phyloP scores from a whole-genome alignment of 2,329 filamentous ascomycete species.

The Orbilia ellipsospora region DNA sequence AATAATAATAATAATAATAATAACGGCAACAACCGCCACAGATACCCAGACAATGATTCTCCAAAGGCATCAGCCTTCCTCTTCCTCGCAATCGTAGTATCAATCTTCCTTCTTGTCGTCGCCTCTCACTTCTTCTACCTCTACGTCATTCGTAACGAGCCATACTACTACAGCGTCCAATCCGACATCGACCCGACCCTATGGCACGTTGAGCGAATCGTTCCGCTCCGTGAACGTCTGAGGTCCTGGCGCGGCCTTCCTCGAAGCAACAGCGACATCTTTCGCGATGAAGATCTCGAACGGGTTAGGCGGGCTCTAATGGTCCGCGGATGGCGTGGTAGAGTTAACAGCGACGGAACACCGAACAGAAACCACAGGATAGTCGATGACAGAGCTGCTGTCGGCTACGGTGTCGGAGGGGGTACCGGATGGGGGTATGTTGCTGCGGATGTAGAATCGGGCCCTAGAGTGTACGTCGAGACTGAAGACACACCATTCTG shows the following conservation, averaged over 20 bases:
- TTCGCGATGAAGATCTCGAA: slow-evolving; percentile 52
- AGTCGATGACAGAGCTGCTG: slow-evolving; percentile 46
- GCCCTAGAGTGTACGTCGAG: slow-evolving; percentile 44
- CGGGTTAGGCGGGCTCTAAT: slow-evolving; percentile 34
- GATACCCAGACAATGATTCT: slow-evolving; percentile 16
- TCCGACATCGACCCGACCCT: slow-evolving; percentile 50
- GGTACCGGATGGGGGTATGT: slow-evolving; percentile 27
- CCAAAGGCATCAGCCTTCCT: slow-evolving; percentile 48
- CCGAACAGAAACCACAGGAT: slow-evolving; percentile 45
- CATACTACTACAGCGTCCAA: slow-evolving; percentile 53
- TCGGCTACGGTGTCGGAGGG: slow-evolving; percentile 33
- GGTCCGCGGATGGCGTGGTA: slow-evolving; percentile 46
- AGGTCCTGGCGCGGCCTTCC: slow-evolving; percentile 21
- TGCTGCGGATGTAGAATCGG: slow-evolving; percentile 28
- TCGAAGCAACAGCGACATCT: slow-evolving; percentile 39
- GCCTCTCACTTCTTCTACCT: slow-evolving; percentile 53
- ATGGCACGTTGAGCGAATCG: slow-evolving; percentile 52
- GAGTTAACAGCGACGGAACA: slow-evolving; percentile 48
- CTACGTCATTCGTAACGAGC: slow-evolving; percentile 41
- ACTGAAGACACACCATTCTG: slow-evolving; percentile 53
- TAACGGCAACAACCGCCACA: slow-evolving; percentile 33
- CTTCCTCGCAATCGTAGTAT: slow-evolving; percentile 43
- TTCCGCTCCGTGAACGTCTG: slow-evolving; percentile 50
- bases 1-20: slow-evolving; percentile 6
- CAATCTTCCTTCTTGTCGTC: slow-evolving; percentile 44